Evolutionary conservation across 2,329 filamentous ascomycete genomes (phyloP).

Genomic region (Thielaviopsis musarum): DNA sequence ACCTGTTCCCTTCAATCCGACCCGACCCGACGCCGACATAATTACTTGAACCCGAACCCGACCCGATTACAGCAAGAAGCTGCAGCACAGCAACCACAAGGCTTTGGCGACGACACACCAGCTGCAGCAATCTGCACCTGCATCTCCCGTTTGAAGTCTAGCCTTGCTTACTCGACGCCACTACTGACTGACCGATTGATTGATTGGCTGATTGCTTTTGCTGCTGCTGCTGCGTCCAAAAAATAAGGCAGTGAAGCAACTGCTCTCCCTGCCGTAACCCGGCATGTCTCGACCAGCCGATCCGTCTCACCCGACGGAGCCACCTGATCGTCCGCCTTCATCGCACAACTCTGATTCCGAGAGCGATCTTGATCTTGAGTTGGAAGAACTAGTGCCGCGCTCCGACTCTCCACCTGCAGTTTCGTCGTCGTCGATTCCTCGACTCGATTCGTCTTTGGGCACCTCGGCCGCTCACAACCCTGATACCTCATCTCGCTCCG

Average conservation of each 20-base stretch:
- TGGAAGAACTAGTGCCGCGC: conserved; percentile 60
- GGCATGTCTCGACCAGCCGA: conserved; percentile 39
- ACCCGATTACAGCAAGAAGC: no score
- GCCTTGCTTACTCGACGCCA: no score
- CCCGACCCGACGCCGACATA: no score
- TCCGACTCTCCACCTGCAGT: conserved; percentile 20
- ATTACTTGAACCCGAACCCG: no score
- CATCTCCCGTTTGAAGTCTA: not conserved
- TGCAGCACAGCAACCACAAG: no score
- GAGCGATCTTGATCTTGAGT: conserved; percentile 55
- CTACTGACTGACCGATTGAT: no score
- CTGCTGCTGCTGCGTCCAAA: not conserved
- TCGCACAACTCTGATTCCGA: conserved; percentile 18
- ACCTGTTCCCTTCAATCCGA: no score
- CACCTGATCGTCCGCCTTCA: conserved; percentile 41
- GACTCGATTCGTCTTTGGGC: conserved; percentile 17
- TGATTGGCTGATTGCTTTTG: not conserved
- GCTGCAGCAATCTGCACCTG: no score
- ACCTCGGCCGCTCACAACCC: conserved; percentile 16
- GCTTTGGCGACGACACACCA: no score
- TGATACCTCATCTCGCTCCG: conserved; percentile 10
- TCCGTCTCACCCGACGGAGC: conserved; percentile 34
- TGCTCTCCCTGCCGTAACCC: conserved; percentile 15
- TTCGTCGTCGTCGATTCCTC: conserved; percentile 16
- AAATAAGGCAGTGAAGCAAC: not conserved